Percentiles rank a stretch among this genome's conserved stretches.
Conservation (phyloP, 2,329 filamentous ascomycete species). For the Septoria linicola region DNA sequence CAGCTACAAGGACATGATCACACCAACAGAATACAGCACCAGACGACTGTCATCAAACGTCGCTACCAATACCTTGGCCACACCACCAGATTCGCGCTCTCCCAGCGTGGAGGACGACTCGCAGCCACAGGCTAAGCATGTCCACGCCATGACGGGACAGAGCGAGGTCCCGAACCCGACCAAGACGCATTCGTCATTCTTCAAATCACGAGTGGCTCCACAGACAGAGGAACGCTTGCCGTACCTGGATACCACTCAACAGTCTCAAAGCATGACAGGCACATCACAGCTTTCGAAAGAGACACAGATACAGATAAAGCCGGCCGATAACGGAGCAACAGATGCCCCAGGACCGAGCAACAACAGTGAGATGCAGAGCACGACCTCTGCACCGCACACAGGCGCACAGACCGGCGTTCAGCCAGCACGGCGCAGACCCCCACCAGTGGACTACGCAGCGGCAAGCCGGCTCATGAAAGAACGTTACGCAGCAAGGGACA, state of each 20-base stretch:
- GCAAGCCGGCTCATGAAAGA: no score
- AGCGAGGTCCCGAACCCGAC: no score
- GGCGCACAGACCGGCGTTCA: no score
- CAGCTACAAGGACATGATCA: background rate
- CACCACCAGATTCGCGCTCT: slow-evolving; percentile 23
- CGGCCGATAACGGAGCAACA: no score
- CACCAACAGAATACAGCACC: background rate
- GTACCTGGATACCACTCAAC: background rate
- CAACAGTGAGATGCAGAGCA: background rate
- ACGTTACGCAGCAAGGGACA: no score
- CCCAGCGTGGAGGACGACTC: slow-evolving; percentile 5
- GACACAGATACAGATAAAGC: background rate
- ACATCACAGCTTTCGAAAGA: background rate
- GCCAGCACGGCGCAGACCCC: no score
- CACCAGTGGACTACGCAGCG: no score
- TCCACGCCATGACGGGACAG: no score
- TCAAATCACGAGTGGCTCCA: no score
- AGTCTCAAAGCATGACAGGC: slow-evolving; percentile 3
- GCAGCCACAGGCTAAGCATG: background rate
- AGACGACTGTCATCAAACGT: background rate
- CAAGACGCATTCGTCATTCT: no score
- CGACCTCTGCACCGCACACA: background rate
- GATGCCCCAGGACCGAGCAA: background rate
- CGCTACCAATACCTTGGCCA: slow-evolving; percentile 5
- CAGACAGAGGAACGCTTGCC: no score